Conservation (phyloP, 1,139 yeast genomes). For the Fermentozyma sake region DNA sequence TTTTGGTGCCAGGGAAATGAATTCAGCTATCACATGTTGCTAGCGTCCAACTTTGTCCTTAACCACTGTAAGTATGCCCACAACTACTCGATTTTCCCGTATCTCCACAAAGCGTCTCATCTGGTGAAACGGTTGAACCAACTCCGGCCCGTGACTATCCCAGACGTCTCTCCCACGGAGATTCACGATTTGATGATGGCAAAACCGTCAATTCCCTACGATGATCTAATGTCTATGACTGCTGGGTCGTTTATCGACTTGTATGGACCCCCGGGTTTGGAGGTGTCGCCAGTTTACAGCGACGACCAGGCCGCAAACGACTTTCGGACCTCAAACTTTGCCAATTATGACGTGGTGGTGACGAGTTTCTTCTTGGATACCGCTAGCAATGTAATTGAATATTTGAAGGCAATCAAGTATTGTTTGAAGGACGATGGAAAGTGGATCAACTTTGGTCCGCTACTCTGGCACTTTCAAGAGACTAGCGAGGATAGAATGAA, state of each 20-base stretch:
- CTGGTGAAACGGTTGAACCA: conserved; percentile 42
- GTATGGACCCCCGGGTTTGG: conserved; percentile 52
- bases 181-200: conserved; percentile 24
- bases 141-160: conserved; percentile 46
- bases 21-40: conserved; percentile 74
- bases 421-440: conserved; percentile 51
- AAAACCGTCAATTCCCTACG: conserved; percentile 40
- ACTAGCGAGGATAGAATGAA: conserved; percentile 32
- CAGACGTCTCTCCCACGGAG: conserved; percentile 45
- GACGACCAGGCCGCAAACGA: conserved; percentile 31
- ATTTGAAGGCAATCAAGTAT: conserved; percentile 54
- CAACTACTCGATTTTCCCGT: conserved; percentile 47
- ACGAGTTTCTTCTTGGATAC: conserved; percentile 84
- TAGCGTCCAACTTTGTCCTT: conserved; percentile 60
- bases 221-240: conserved; percentile 65
- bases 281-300: conserved; percentile 35
- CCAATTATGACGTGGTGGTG: conserved; percentile 49
- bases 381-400: conserved; percentile 66
- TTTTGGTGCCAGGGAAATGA: conserved; percentile 84
- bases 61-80: conserved; percentile 45
- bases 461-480: conserved; percentile 81
- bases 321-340: conserved; percentile 38
- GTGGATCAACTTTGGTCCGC: conserved; percentile 86
- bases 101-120: conserved; percentile 49
- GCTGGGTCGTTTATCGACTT: conserved; percentile 79